Percentiles rank a stretch among this genome's conserved stretches.
Evolutionary conservation across 768 basidiomycete species (phyloP).

Genomic region (Leccinum imitatum): DNA sequence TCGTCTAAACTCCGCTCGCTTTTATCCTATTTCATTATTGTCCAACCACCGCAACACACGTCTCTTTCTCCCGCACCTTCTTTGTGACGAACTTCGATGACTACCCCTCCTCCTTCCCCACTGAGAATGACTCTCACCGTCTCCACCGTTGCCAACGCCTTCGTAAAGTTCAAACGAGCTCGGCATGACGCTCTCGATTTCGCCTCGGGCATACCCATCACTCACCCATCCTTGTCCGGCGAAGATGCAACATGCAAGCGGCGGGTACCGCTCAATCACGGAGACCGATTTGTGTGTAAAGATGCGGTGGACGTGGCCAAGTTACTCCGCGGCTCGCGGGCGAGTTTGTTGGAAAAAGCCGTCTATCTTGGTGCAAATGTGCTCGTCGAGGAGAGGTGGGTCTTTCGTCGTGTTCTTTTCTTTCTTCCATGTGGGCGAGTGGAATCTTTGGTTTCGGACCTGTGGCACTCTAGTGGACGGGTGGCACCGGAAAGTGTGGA

Average conservation of each 20-base stretch:
- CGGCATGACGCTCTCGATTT: slow-evolving; percentile 35
- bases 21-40: not conserved
- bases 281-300: slow-evolving; percentile 53
- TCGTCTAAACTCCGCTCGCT: slow-evolving; percentile 25
- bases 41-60: not conserved
- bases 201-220: slow-evolving; percentile 38
- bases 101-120: slow-evolving; percentile 23
- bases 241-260: slow-evolving; percentile 28
- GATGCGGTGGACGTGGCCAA: slow-evolving; percentile 61
- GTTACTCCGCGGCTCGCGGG: slow-evolving; percentile 56
- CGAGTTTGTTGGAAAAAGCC: slow-evolving; percentile 49
- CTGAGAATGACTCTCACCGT: slow-evolving; percentile 25
- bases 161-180: slow-evolving; percentile 52
- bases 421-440: not conserved
- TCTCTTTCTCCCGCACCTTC: no score
- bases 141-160: slow-evolving; percentile 48
- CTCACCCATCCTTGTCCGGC: slow-evolving; percentile 34
- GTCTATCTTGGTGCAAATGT: slow-evolving; percentile 53
- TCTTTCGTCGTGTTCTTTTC: slow-evolving; percentile 15
- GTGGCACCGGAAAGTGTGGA: not conserved
- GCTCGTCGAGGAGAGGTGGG: slow-evolving; percentile 70
- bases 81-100: slow-evolving; percentile 10
- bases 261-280: slow-evolving; percentile 35
- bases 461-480: not conserved
- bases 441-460: not conserved